A percentile compares a stretch with the other conserved stretches of the same genome.
Evolutionary conservation across 2,329 filamentous ascomycete genomes (phyloP).

Genomic region (Amauroascus niger): DNA sequence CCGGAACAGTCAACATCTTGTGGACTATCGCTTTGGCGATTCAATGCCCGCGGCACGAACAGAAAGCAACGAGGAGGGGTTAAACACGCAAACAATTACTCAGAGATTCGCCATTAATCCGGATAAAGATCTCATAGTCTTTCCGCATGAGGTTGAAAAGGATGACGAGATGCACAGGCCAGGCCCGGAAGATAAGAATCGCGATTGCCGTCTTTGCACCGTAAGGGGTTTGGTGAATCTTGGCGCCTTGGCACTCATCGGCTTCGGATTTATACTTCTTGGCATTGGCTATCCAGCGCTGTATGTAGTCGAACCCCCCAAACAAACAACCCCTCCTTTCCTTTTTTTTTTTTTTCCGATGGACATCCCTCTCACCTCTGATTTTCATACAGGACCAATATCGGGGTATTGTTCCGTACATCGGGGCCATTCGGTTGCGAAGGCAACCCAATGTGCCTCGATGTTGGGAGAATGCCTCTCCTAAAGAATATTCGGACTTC

Average conservation of each 20-base stretch:
- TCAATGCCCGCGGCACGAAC: constrained; percentile 49
- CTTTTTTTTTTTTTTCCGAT: background rate
- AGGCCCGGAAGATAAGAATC: constrained; percentile 52
- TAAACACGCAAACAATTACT: constrained; percentile 63
- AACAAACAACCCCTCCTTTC: background rate
- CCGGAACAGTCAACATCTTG: constrained; percentile 42
- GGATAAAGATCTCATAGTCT: constrained; percentile 55
- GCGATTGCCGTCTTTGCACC: constrained; percentile 57
- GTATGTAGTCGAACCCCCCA: too few relatives aligned
- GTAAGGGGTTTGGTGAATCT: constrained; percentile 55
- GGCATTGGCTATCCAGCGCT: constrained; percentile 62
- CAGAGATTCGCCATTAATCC: constrained; percentile 66
- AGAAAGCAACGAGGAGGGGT: constrained; percentile 54
- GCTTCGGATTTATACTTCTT: constrained; percentile 51
- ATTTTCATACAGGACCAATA: constrained; percentile 6
- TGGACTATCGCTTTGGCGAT: constrained; percentile 51
- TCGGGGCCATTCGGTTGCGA: constrained; percentile 24
- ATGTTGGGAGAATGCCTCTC: constrained; percentile 41
- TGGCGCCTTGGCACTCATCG: constrained; percentile 52
- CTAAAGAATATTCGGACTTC: constrained; percentile 52
- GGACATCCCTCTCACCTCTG: too few relatives aligned
- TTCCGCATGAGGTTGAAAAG: constrained; percentile 63
- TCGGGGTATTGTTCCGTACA: background rate
- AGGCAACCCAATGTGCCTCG: constrained; percentile 41
- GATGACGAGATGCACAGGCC: constrained; percentile 65